Conservation (phyloP, 371 early-diverging fungal species). For the Mortierella polycephala region DNA sequence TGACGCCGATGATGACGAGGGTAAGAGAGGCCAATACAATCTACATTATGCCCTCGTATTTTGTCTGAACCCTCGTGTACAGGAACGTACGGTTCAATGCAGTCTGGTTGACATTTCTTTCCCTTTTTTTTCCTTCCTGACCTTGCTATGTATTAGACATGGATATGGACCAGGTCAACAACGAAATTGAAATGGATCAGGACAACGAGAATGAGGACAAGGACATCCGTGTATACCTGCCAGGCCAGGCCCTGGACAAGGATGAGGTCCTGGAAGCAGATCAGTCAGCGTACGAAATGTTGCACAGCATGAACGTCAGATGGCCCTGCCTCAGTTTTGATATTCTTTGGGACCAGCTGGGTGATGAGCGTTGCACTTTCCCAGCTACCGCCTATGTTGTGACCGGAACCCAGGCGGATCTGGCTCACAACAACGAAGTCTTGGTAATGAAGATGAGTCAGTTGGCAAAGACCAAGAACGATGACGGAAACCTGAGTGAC, state of each 20-base stretch:
- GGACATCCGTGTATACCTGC: conserved; percentile 85
- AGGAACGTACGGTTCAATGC: neutral
- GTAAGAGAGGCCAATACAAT: conserved; percentile 6
- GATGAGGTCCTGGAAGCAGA: conserved; percentile 95
- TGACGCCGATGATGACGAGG: conserved; percentile 67
- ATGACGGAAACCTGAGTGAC: conserved; percentile 75
- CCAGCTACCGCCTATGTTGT: conserved; percentile 93
- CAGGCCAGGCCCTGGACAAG: conserved; percentile 89
- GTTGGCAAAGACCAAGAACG: conserved; percentile 90
- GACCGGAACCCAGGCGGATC: conserved; percentile 95
- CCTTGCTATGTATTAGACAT: conserved; percentile 13
- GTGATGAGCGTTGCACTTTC: conserved; percentile 83
- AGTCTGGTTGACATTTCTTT: neutral
- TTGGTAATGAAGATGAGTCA: conserved; percentile 94
- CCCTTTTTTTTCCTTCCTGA: neutral
- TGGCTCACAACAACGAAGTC: conserved; percentile 86
- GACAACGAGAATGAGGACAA: conserved; percentile 59
- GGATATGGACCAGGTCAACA: conserved; percentile 40
- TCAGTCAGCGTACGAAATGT: conserved; percentile 95
- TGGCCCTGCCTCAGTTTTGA: conserved; percentile 99
- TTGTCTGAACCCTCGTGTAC: neutral
- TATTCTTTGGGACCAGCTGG: conserved; percentile 86
- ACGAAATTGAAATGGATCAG: conserved; percentile 60
- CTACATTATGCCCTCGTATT: conserved; percentile 3
- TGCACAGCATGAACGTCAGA: conserved; percentile 89